Base-by-base conservation (phyloP, 371 early-diverging fungal genomes). In the Mortierella sp. region DNA sequence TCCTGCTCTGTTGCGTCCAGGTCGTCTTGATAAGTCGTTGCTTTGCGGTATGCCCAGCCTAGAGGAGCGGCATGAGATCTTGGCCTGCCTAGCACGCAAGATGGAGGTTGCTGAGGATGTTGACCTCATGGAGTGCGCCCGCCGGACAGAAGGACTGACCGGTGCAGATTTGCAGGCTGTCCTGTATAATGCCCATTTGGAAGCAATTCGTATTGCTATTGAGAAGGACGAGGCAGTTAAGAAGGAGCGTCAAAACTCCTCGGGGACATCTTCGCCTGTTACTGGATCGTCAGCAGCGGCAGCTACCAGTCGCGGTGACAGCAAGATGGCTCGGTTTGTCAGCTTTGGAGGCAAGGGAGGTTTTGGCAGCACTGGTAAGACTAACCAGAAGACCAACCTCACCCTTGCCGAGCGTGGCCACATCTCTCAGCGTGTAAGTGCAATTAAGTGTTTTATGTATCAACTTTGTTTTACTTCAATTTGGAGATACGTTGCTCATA, bases 1-100 rank as follows among this genome's bases (percentile, higher is more conserved):
- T 89, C 96, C 98, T 42, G 99, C 99, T 0, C 92, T 99, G 78
- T 92, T 98, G 57, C 95, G 99, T 45, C 99, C 99, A 44, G 99
- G 99, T 48, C 96, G 99, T 80, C 96, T 99, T 75, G 99, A 99
- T 90, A 98, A 99, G 88, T 94, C 96, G 10, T 80, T 99, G 26
- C 82, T 97, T 31, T 98, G 98, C 86, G 95, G 92, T 21, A 94
- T 99, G 94, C 99, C 99, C 0, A 89, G 71, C 71, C 60, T 81
- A 7, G 82, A 90, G 24, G 98, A 98, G 76, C 92, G 98, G 74
- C 72, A 88, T 16, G 95, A 94, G 86, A 95, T 96, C 19, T 84
- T 96, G 28, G 54, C 87, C 44, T 93, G 94, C 11, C 90, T 95
- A 6, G 92, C 95, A 0, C 81, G 87, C 13, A 95, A 94, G 79